Base-by-base conservation (phyloP, 306 rosid species). In the Malus sylvestris region DNA sequence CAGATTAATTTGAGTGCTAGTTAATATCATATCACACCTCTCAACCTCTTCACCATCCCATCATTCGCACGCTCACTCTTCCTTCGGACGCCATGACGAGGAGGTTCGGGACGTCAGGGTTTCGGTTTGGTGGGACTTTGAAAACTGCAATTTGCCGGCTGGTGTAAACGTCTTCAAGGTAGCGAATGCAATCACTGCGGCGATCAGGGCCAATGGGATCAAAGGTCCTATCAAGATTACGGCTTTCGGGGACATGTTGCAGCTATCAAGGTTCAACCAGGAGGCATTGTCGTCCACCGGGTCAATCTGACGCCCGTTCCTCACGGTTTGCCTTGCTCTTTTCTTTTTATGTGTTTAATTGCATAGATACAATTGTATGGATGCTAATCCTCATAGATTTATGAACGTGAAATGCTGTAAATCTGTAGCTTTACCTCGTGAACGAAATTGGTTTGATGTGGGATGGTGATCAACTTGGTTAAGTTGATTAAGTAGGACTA, bases 41-140 rank as follows among this genome's bases (percentile, higher is more conserved):
- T 76, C 92, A 19, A 29, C 81, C 32, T 81, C 83, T 33, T 76
- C 80, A 4, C 33, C 75, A 10, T 51, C 20, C 15, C 38, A 59
- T 32, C 42, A 25, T 40, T 62, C 42, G 11, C 80, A 49, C 23
- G 52, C 81, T 10, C 40, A 81, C 14, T 67, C 63, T 9, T 12
- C 75, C 8, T 67, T 74, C 68, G 78, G 86, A 63, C 85, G 82
- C 11, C 82, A 46, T 2, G 97, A 89, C 3, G 93, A 89, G 6
- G 99, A 90, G 13, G 83, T 87, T 1, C 84, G 88, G 18, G 80
- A 80, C 58, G 96, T 90, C 44, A 86, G 85, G 87, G 93, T 92
- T 77, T 89, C 93, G 5, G 97, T 93, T 4, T 95, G 99, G 99
- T 95, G 97, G 99, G 99, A 95, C 81, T 88, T 95, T 65, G 95